These are phyloP conservation scores for Microbotryomycetes sp. DNA, from an alignment of 1,284 basidiomycete genomes.

Conservation along the genomic window DNA sequence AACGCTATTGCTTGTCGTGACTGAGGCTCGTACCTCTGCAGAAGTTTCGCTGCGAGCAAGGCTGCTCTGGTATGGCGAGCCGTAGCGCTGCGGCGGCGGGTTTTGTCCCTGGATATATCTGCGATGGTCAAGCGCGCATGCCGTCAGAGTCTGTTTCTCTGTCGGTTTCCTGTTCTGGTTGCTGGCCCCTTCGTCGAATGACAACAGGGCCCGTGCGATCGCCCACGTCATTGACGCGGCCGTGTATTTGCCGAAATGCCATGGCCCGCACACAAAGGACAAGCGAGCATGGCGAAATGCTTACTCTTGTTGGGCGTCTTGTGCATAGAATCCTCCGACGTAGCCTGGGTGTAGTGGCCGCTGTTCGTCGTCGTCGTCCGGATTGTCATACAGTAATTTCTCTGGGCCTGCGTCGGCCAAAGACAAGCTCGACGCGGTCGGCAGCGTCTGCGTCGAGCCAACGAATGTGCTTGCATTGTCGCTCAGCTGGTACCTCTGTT, in stretches of 20 bases:
- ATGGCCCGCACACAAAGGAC: no score
- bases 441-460: not conserved
- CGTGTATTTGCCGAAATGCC: no score
- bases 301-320: not conserved
- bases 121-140: no score
- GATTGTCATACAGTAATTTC: not conserved
- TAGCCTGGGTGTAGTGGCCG: not conserved
- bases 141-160: no score
- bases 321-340: not conserved
- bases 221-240: no score
- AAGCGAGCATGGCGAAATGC: no score
- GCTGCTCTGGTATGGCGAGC: not conserved
- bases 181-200: no score
- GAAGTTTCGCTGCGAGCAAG: constrained; percentile 16
- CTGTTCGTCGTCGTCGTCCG: not conserved
- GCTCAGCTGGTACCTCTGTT: not conserved
- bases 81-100: not conserved
- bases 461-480: not conserved
- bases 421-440: not conserved
- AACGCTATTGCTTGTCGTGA: not conserved
- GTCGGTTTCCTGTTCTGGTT: no score
- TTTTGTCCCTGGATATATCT: no score
- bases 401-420: not conserved
- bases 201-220: no score
- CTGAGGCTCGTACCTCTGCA: constrained; percentile 11